phyloP scores from a whole-genome alignment of 805 yeast genomes.

The Candida adriatica region DNA sequence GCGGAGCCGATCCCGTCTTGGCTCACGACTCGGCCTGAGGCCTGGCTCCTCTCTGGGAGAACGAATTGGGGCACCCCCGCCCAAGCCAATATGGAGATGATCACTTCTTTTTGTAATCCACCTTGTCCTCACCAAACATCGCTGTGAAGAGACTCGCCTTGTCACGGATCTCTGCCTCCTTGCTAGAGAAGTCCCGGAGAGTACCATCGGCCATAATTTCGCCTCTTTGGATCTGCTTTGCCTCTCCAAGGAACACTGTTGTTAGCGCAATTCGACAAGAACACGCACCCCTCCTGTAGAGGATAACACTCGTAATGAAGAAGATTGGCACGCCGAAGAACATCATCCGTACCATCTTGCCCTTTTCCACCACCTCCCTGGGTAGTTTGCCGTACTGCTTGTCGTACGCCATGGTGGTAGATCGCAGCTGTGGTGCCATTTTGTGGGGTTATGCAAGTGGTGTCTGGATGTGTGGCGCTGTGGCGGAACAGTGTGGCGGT shows the following conservation, averaged over 20 bases:
- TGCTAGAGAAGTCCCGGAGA: slow-evolving; percentile 15
- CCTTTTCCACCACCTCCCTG: slow-evolving; percentile 16
- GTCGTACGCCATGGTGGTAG: too few relatives aligned
- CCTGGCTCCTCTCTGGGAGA: slow-evolving; percentile 9
- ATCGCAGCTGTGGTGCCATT: too few relatives aligned
- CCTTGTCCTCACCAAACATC: slow-evolving; percentile 21
- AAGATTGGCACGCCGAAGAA: slow-evolving; percentile 19
- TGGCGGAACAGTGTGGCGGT: too few relatives aligned
- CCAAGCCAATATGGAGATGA: slow-evolving; percentile 13
- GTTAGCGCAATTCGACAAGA: neutral
- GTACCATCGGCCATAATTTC: slow-evolving; percentile 22
- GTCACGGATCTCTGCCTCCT: slow-evolving; percentile 19
- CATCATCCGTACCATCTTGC: slow-evolving; percentile 20
- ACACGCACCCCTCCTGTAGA: slow-evolving; percentile 18
- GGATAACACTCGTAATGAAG: slow-evolving; percentile 13
- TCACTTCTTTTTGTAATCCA: slow-evolving; percentile 11
- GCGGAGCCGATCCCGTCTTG: slow-evolving; percentile 8
- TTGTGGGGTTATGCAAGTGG: too few relatives aligned
- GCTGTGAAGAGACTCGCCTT: slow-evolving; percentile 14
- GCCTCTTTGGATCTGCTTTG: slow-evolving; percentile 20
- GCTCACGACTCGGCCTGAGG: slow-evolving; percentile 2
- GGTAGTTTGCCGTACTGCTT: slow-evolving; percentile 18
- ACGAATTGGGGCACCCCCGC: slow-evolving; percentile 8
- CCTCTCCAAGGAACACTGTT: slow-evolving; percentile 15
- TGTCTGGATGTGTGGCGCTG: too few relatives aligned